These are phyloP conservation scores for Plasmodium adleri DNA, from an alignment of 169 alveolate species.

Conservation along the genomic window DNA sequence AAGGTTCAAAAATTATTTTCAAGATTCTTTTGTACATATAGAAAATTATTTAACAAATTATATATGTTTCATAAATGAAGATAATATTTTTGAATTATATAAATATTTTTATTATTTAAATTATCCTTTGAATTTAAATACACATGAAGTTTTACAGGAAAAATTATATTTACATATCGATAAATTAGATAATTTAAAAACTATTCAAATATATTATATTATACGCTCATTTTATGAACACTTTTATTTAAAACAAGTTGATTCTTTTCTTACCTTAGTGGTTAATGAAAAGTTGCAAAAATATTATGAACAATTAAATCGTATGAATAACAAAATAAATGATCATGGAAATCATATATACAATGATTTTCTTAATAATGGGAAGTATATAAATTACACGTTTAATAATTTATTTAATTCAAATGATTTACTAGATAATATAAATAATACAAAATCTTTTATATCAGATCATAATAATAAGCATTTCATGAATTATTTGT, in stretches of 20 bases:
- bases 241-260: conserved; percentile 40
- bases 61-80: conserved; percentile 51
- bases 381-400: conserved; percentile 7
- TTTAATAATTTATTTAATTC: conserved; percentile 11
- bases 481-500: background rate
- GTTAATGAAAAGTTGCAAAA: conserved; percentile 52
- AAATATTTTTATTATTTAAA: conserved; percentile 66
- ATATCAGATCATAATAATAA: background rate
- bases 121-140: conserved; percentile 25
- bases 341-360: background rate
- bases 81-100: conserved; percentile 26
- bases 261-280: conserved; percentile 14
- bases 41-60: conserved; percentile 46
- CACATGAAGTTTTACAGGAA: conserved; percentile 37
- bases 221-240: conserved; percentile 42
- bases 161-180: conserved; percentile 39
- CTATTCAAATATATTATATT: conserved; percentile 38
- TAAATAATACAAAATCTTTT: background rate
- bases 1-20: conserved; percentile 35
- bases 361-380: background rate
- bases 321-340: background rate
- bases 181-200: conserved; percentile 60
- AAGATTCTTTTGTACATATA: conserved; percentile 53
- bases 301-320: background rate
- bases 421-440: background rate